Evolutionary conservation across 805 yeast species (phyloP), one percentile per base, ranked within the genome.

Genomic region (Candida ulmi): DNA sequence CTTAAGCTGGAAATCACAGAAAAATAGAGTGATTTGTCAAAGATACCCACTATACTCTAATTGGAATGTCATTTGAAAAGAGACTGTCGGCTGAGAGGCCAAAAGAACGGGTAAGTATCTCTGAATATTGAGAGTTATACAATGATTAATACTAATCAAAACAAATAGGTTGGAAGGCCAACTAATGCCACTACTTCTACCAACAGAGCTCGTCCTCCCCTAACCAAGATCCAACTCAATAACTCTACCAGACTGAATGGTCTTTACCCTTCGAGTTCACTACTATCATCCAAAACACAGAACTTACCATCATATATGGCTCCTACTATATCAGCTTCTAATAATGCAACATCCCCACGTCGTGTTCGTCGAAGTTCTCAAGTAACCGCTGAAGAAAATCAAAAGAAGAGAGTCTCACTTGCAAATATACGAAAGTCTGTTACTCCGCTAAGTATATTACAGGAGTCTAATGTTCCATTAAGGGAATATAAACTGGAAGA

Each of bases 401-500:
- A 21, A 3, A 36, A 33, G 6, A 39, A 43, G 35, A 28, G 45
- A 15, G 24, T 25, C 13, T 37, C 45, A 1, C 9, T 21, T 9
- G 24, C 24, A 7, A 33, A 35, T 8, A 32, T 40, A 17, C 38
- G 51, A 28, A 47, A 41, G 38, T 46, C 56, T 4, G 34, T 16
- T 2, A 48, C 55, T 3, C 53, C 58, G 3, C 40, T 53, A 15
- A 40, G 43, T 25, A 55, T 55, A 13, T 36, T 55, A 13, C 55
- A 53, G 19, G 52, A 54, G 11, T 48, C 54, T 1, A 41, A 38
- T 8, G 55, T 56, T 2, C 60, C 61, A 2, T 38, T 50, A 28
- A 43, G 59, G 36, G 45, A 64, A 26, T 71, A 66, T 48, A 49
- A 71, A 0, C 60, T 80, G 17, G 62, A 67, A 23, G 93, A 86